Evolutionary conservation across 2,329 filamentous ascomycete species (phyloP), one percentile per base, ranked within the genome.

Genomic region (Trichoderma guizhouense): DNA sequence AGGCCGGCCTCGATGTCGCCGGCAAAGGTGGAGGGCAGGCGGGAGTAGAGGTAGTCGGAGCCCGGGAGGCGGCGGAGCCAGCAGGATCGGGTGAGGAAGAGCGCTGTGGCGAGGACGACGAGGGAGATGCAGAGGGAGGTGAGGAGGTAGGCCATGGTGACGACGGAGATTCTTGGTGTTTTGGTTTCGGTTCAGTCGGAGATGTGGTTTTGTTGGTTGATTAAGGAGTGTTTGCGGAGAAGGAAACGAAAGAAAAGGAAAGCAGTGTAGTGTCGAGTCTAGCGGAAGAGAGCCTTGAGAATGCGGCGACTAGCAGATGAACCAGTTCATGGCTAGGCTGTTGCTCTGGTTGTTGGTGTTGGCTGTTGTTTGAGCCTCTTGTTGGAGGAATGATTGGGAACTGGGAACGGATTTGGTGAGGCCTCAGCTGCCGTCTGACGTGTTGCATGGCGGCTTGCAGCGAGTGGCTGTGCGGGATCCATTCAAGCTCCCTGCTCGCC

Each of bases 1-100:
- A 99, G 88, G 24, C 96, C 96, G 18, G 93, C 91, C 82, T 98
- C 95, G 72, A 96, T 91, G 83, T 99, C 96, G 75, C 88, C 90
- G 57, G 90, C 86, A 84, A 98, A 99, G 64, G 88, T 90, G 18
- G 86, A 86, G 0, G 94, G 93, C 1, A 98, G 88, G 36, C 89
- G 91, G 67, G 91, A 87, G 84, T 98, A 98, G 77, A 93, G 83
- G 80, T 91, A 91, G 74, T 87, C 82, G 74, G 86, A 80, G 76
- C 86, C 83, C 66, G 86, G 86, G 76, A 89, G 79, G 72, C 88
- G 85, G 71, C 88, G 90, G 58, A 92, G 83, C 96, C 96, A 98
- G 83, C 86, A 86, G 71, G 86, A 82, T 76, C 95, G 93, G 71
- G 93, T 95, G 76, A 96, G 84, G 86, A 94, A 97, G 77, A 96